Conservation (phyloP, 257 asterid genomes). For the Penstemon davidsonii region DNA sequence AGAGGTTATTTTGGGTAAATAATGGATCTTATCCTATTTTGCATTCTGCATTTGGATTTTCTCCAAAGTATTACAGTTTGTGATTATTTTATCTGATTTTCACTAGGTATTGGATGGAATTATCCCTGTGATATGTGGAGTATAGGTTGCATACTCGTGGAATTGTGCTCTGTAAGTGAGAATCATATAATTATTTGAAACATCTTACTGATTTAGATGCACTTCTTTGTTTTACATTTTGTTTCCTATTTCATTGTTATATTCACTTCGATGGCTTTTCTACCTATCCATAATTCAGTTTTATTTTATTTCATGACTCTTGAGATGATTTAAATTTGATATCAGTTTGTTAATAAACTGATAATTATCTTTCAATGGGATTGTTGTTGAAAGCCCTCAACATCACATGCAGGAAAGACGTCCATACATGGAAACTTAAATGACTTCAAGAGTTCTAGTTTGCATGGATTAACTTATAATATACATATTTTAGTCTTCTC, state of each 20-base stretch:
- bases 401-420: not conserved
- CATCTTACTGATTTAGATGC: slow-evolving; percentile 2
- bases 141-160: slow-evolving; percentile 86
- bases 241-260: not conserved
- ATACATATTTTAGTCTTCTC: not conserved
- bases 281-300: not conserved
- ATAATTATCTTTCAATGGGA: not conserved
- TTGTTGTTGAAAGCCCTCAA: not conserved
- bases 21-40: slow-evolving; percentile 28
- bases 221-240: not conserved
- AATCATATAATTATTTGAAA: slow-evolving; percentile 8
- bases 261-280: slow-evolving; percentile 7
- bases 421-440: not conserved
- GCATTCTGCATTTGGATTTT: not conserved
- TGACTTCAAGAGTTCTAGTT: not conserved
- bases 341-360: not conserved
- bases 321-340: not conserved
- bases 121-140: slow-evolving; percentile 98
- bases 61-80: slow-evolving; percentile 6
- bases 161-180: slow-evolving; percentile 79
- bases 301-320: not conserved
- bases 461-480: not conserved
- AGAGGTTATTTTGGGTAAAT: slow-evolving; percentile 88
- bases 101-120: slow-evolving; percentile 86
- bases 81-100: slow-evolving; percentile 24